Evolutionary conservation across 345 rosid genomes (phyloP).

Genomic region (Sisymbrium altissimum): DNA sequence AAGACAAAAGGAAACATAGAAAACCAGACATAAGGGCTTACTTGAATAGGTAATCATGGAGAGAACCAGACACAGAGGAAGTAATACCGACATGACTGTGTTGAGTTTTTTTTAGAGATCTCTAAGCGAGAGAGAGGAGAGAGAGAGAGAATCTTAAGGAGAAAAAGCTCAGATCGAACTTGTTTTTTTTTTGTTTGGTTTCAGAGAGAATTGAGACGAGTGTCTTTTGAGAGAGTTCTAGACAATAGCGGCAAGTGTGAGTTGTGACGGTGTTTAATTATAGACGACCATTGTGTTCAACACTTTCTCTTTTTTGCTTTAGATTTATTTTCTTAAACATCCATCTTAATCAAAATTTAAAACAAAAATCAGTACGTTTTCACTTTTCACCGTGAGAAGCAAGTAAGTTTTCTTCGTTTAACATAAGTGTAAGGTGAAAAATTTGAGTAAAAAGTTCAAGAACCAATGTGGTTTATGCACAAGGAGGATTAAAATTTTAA

Average conservation of each 20-base stretch:
- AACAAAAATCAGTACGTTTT: neutral
- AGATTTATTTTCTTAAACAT: neutral
- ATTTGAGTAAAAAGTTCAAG: neutral
- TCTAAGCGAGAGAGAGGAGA: neutral
- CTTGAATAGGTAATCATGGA: conserved; percentile 69
- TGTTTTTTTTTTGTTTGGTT: neutral
- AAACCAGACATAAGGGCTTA: conserved; percentile 37
- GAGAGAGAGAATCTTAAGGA: neutral
- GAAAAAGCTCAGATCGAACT: too few species aligned
- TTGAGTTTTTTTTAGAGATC: neutral
- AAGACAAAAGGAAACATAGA: neutral
- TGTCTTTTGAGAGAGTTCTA: conserved; percentile 23
- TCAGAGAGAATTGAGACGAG: conserved; percentile 11
- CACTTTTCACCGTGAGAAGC: neutral
- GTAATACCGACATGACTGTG: conserved; percentile 52
- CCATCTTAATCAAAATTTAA: neutral
- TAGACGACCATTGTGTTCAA: conserved; percentile 21
- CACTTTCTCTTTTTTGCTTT: conserved; percentile 8
- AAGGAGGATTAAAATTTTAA: neutral
- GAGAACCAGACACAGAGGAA: conserved; percentile 48
- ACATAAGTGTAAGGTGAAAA: neutral
- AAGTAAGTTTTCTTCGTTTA: neutral
- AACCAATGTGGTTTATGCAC: neutral
- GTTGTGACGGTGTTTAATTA: conserved; percentile 14
- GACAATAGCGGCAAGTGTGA: conserved; percentile 27